These are phyloP conservation scores for Danielia oregonensis DNA, from an alignment of 805 yeast genomes.

Conservation along the genomic window DNA sequence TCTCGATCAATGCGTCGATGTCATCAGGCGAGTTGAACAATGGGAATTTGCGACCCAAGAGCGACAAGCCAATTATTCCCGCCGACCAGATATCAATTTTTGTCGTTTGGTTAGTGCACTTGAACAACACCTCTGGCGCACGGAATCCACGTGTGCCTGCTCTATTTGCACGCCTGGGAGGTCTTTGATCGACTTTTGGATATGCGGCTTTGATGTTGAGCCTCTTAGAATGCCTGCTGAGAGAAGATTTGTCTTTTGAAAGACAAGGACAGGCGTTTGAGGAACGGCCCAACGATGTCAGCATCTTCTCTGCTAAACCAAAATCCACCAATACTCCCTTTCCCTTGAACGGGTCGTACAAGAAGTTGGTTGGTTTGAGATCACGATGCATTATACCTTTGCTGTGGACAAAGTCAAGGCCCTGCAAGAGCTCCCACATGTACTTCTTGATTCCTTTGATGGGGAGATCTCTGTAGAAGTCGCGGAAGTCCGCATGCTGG, in stretches of 20 bases:
- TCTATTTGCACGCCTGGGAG: slow-evolving; percentile 89
- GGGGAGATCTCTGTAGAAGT: slow-evolving; percentile 77
- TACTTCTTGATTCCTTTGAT: slow-evolving; percentile 76
- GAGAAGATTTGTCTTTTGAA: slow-evolving; percentile 28
- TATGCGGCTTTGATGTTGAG: slow-evolving; percentile 50
- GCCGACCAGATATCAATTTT: slow-evolving; percentile 91
- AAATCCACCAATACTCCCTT: slow-evolving; percentile 87
- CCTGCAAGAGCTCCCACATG: slow-evolving; percentile 73
- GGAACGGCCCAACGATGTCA: slow-evolving; percentile 6
- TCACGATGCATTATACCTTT: slow-evolving; percentile 42
- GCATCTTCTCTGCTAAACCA: slow-evolving; percentile 74
- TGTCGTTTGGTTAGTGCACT: slow-evolving; percentile 78
- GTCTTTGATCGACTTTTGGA: slow-evolving; percentile 81
- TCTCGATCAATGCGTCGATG: slow-evolving; percentile 83
- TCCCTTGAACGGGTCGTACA: slow-evolving; percentile 61
- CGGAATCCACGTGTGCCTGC: slow-evolving; percentile 96
- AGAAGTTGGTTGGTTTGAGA: slow-evolving; percentile 57
- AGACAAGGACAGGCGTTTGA: slow-evolving; percentile 56
- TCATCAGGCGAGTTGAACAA: slow-evolving; percentile 94
- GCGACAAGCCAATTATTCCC: slow-evolving; percentile 79
- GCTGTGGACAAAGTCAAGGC: slow-evolving; percentile 58
- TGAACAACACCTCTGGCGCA: slow-evolving; percentile 88
- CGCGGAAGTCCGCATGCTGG: slow-evolving; percentile 86
- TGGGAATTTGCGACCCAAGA: slow-evolving; percentile 80
- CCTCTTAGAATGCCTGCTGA: slow-evolving; percentile 19